Percentiles rank a stretch among this genome's conserved stretches.
These are phyloP conservation scores for Lactarius hatsudake DNA, from an alignment of 768 basidiomycete species.

Conservation along the genomic window DNA sequence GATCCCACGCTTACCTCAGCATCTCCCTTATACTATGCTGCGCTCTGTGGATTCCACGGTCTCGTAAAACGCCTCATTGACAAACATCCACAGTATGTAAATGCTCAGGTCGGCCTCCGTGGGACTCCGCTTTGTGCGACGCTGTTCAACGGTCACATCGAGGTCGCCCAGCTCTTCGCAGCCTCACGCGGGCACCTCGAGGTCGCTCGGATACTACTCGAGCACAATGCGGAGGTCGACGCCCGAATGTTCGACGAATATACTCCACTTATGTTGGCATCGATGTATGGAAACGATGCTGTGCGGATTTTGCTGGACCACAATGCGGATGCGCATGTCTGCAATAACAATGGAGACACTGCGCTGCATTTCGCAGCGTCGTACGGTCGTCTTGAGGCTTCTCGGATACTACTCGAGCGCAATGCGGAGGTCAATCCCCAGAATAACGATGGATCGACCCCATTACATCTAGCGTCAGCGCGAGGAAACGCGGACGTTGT, in stretches of 20 bases:
- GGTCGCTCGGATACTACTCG: not conserved
- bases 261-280: not conserved
- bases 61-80: not conserved
- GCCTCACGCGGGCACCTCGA: not conserved
- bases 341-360: not conserved
- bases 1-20: too few species aligned
- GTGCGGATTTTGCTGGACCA: not conserved
- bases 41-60: not conserved
- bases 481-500: not conserved
- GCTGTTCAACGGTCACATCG: not conserved
- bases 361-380: not conserved
- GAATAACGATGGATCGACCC: not conserved
- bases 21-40: not conserved
- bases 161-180: not conserved
- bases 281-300: not conserved
- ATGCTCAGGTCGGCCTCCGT: not conserved
- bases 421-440: not conserved
- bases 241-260: accelerated
- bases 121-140: not conserved
- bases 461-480: not conserved
- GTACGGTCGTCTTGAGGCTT: not conserved
- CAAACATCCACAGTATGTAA: not conserved
- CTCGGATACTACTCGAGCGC: not conserved
- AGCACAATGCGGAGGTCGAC: not conserved
- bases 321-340: not conserved